Conservation (phyloP, 257 asterid species). For the Thymus quinquecostatus region DNA sequence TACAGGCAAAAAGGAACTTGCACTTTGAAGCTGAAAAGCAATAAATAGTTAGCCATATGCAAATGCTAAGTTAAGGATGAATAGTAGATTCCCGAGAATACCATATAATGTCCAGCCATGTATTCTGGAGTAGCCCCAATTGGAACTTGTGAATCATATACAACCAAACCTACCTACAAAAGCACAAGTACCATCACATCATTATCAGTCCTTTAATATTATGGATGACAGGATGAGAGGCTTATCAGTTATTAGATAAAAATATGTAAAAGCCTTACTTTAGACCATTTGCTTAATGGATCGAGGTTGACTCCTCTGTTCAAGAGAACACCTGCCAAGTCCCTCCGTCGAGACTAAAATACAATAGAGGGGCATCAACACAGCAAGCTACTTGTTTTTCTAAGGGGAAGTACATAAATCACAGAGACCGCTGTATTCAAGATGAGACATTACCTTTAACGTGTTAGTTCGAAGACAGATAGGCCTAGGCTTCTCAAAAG, state of each 20-base stretch:
- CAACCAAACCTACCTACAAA: slow-evolving; percentile 89
- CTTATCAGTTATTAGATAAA: slow-evolving; percentile 4
- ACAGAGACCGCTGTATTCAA: background rate
- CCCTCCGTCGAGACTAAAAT: slow-evolving; percentile 88
- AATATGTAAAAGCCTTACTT: slow-evolving; percentile 51
- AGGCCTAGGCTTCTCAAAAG: slow-evolving; percentile 95
- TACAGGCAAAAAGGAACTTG: slow-evolving; percentile 93
- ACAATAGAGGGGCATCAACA: slow-evolving; percentile 28
- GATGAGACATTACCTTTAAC: slow-evolving; percentile 56
- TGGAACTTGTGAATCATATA: slow-evolving; percentile 94
- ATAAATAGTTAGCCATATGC: slow-evolving; percentile 35
- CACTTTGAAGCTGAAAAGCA: slow-evolving; percentile 80
- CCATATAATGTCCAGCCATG: slow-evolving; percentile 99
- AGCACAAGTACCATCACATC: slow-evolving; percentile 10
- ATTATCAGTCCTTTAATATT: slow-evolving; percentile 7
- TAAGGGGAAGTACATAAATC: slow-evolving; percentile 4
- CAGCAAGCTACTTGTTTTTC: slow-evolving; percentile 22
- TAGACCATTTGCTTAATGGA: slow-evolving; percentile 97
- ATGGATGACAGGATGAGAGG: slow-evolving; percentile 3
- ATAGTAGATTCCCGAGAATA: slow-evolving; percentile 37
- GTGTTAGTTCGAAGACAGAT: slow-evolving; percentile 86
- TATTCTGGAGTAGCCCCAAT: slow-evolving; percentile 98
- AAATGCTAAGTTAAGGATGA: slow-evolving; percentile 1
- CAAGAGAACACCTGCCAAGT: slow-evolving; percentile 87
- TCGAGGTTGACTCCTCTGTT: slow-evolving; percentile 97